Base-by-base conservation (phyloP, 768 basidiomycete genomes). In the Russula abietina region DNA sequence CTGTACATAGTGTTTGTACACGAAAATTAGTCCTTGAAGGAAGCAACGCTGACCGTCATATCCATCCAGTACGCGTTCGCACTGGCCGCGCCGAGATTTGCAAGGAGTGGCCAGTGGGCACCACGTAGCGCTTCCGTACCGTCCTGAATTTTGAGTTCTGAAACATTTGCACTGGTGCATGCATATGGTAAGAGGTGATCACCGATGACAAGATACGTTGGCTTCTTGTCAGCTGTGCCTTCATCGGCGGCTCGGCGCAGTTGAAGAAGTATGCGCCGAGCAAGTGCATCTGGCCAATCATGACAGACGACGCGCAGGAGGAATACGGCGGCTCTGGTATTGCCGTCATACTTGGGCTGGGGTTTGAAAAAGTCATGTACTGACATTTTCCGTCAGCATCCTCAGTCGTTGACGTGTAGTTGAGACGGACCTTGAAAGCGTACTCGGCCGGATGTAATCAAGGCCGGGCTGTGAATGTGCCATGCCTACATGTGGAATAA, bases 351-450 rank as follows among this genome's bases (percentile, higher is more conserved):
- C 48, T 2, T 2, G 12, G 61, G 61, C 52, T 91, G 89, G 0
- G 83, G 80, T 4, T 77, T 80, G 71, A 91, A 91, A 70, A 91
- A 91, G 73, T 91, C 87, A 68, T 91, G 89, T 1, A 80, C 87
- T 84, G 56, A 43, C 50, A 43, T 16, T 55, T 10, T 36, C 16
- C 3, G 50, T 53, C 45, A 62, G 51, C 32, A 24, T 52, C 45
- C 36, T 55, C 30, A 22, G 8, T 36, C 22, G 14, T 38, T 14
- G n/a, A 38, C 22, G 12, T 54, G 36, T 24, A 8, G 61, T 19
- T 64, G 60, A 45, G 61, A 30, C 59, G 55, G 24, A 65, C 68
- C 62, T 49, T 67, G 60, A 19, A 72, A 61, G 10, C 50, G 30
- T 33, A 69, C 67, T 36, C 64, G 64, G 8, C 67, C 67, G 17